These are phyloP conservation scores for Leishmania mexicana DNA, from an alignment of 208 protist genomes.

Conservation along the genomic window DNA sequence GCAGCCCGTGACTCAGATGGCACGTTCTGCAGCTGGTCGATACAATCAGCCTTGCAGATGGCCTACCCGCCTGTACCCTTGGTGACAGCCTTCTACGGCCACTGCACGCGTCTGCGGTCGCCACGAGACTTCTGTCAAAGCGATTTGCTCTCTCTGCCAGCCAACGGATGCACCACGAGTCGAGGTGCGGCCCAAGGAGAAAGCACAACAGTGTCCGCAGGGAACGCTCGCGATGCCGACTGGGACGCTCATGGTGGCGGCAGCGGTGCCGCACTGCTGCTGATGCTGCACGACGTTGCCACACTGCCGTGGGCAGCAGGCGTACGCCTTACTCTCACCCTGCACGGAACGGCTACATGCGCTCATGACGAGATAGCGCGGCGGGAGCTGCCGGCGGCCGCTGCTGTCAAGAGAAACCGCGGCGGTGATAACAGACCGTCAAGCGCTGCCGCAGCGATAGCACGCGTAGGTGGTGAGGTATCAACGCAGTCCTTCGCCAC, in stretches of 20 bases:
- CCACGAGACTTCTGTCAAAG: background rate
- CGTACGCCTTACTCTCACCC: background rate
- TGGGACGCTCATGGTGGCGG: background rate
- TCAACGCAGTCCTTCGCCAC: background rate
- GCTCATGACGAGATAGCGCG: background rate
- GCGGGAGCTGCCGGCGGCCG: background rate
- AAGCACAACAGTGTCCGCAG: background rate
- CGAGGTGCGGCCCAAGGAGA: background rate
- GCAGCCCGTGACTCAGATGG: background rate
- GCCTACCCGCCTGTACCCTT: constrained; percentile 6
- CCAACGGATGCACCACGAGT: background rate
- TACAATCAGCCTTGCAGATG: constrained; percentile 8
- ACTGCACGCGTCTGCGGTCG: background rate
- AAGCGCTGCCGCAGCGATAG: background rate
- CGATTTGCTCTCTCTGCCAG: background rate
- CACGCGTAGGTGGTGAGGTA: background rate
- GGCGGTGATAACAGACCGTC: background rate
- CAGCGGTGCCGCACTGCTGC: background rate
- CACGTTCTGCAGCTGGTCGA: constrained; percentile 7
- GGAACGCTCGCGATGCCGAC: background rate
- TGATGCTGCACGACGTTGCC: background rate
- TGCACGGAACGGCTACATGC: background rate
- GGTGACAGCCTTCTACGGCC: background rate
- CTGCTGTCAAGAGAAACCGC: background rate
- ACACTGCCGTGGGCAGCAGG: background rate